Base-by-base conservation (phyloP, 768 basidiomycete species). In the Pulveroboletus sp. region DNA sequence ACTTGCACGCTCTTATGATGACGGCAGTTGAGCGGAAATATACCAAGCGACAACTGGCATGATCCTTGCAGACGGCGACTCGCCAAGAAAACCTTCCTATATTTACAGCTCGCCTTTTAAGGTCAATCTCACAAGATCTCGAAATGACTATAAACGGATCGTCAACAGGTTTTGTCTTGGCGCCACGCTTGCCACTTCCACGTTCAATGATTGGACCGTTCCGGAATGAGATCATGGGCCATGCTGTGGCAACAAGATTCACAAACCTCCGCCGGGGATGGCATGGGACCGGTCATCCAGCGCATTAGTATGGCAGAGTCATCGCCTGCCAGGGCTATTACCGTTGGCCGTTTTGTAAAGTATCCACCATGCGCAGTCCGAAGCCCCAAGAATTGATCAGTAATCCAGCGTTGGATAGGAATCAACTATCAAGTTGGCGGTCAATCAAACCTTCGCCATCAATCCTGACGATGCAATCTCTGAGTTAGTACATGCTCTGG, bases 1-100 rank as follows among this genome's bases (percentile, higher is more conserved):
- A n/a, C n/a, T 12, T 29, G 27, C 27, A 29, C 6, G 14, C 5
- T 41, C 35, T 29, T n/a, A n/a, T n/a, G n/a, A n/a, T n/a, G 39
- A 49, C 47, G 63, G 63, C 20, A 41, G 17, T 67, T 67, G 60
- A 59, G 60, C 63, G 63, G 63, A 56, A 36, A 49, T 62, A 56
- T 22, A 22, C 24, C 29, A 48, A 54, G 56, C 47, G 49, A 55
- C 20, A 41, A n/a, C n/a, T n/a, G n/a, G n/a, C n/a, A n/a, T 49
- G 44, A 45, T 49, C 22, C 41, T 5, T 26, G 24, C 12, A 23
- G n/a, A n/a, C n/a, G n/a, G n/a, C n/a, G n/a, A n/a, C n/a, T n/a
- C n/a, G n/a, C n/a, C n/a, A n/a, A n/a, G n/a, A n/a, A n/a, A n/a
- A n/a, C n/a, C n/a, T n/a, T n/a, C n/a, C n/a, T n/a, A 27, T 38